A percentile compares a stretch with the other conserved stretches of the same genome.
phyloP scores from a whole-genome alignment of 2,329 filamentous ascomycete genomes.

The Apiospora kogelbergensis region DNA sequence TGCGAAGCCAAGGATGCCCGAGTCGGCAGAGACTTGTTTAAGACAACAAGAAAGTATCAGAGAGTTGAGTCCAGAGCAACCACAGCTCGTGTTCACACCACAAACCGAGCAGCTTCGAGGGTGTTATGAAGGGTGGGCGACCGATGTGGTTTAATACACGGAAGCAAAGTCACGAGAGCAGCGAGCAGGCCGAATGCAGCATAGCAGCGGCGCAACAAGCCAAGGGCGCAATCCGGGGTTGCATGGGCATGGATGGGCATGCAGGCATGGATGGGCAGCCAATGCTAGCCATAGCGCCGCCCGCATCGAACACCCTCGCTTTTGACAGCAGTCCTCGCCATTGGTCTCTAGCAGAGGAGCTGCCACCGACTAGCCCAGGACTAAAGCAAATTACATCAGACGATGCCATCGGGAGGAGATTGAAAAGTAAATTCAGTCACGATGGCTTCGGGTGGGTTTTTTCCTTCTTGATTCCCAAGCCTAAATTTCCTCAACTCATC shows the following conservation, averaged over 20 bases:
- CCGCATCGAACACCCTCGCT: background rate
- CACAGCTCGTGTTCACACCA: background rate
- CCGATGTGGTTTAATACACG: background rate
- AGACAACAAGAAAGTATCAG: background rate
- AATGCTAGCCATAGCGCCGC: background rate
- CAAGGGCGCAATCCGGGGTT: slow-evolving; percentile 4
- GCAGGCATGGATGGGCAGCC: background rate
- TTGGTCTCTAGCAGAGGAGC: background rate
- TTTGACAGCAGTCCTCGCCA: background rate
- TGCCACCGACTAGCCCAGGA: background rate
- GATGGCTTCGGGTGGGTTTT: background rate
- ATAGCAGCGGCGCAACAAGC: background rate
- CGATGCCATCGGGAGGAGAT: background rate
- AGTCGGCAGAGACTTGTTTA: background rate
- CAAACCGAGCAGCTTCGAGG: background rate
- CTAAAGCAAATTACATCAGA: slow-evolving; percentile 4
- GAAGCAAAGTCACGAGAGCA: background rate
- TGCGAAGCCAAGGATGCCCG: background rate
- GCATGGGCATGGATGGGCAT: background rate
- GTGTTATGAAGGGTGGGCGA: background rate
- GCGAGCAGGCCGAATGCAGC: background rate
- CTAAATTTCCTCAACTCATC: background rate
- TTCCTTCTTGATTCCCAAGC: background rate
- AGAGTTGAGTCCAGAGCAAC: no score
- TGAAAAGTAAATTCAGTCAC: slow-evolving; percentile 3